These are phyloP conservation scores for Ustilago xerochloae DNA, from an alignment of 1,284 basidiomycete species.

Conservation along the genomic window DNA sequence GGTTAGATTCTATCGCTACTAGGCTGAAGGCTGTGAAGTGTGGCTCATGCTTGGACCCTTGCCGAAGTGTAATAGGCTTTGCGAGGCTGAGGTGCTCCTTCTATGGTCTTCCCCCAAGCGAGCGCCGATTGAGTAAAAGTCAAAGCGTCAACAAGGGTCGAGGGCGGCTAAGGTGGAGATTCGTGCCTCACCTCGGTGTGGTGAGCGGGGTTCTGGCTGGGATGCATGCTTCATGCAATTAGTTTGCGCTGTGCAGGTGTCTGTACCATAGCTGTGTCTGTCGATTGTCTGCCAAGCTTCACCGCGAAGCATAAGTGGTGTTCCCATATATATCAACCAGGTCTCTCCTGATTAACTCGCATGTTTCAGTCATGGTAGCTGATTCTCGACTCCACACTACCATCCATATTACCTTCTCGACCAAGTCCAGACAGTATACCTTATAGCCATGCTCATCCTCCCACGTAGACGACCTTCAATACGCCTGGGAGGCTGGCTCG, in stretches of 20 bases:
- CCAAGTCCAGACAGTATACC: too few species aligned
- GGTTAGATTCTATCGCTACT: background rate
- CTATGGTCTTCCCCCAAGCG: too few species aligned
- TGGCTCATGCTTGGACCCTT: background rate
- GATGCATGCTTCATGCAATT: too few species aligned
- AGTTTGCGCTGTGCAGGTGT: too few species aligned
- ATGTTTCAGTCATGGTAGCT: background rate
- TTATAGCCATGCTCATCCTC: constrained; percentile 1
- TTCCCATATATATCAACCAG: background rate
- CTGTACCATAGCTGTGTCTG: too few species aligned
- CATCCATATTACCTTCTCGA: too few species aligned
- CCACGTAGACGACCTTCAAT: constrained; percentile 9
- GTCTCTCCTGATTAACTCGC: background rate
- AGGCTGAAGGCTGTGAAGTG: background rate
- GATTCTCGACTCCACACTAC: background rate
- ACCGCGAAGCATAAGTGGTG: too few species aligned
- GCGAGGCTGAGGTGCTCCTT: background rate
- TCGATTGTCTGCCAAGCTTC: too few species aligned
- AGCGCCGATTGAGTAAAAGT: background rate
- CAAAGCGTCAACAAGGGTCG: constrained; percentile 22
- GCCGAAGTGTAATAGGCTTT: background rate
- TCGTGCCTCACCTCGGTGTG: background rate
- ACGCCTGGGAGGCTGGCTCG: constrained; percentile 1
- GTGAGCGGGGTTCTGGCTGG: background rate
- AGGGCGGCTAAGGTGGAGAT: constrained; percentile 7